A percentile compares a stretch with the other conserved stretches of the same genome.
Evolutionary conservation across 2,329 filamentous ascomycete species (phyloP).

Genomic region (Stemphylium beticola): DNA sequence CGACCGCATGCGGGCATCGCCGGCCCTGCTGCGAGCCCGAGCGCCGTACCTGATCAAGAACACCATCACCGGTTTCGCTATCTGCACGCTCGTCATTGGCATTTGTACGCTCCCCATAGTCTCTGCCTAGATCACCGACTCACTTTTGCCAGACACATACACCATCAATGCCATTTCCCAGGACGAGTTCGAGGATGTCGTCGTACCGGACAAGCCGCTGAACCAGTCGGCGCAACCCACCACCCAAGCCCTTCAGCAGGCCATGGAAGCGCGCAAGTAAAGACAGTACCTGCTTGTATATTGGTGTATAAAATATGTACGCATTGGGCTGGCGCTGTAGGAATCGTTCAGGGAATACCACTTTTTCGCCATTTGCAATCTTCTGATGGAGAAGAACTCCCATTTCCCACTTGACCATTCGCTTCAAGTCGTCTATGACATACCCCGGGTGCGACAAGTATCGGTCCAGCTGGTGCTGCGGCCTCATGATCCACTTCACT

Average conservation of each 20-base stretch:
- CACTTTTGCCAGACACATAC: conserved; percentile 62
- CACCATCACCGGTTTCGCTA: conserved; percentile 75
- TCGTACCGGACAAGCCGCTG: conserved; percentile 77
- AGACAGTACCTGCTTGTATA: conserved; percentile 21
- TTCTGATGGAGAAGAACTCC: neutral
- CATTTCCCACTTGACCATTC: neutral
- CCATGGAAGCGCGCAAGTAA: conserved; percentile 38
- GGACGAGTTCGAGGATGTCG: conserved; percentile 95
- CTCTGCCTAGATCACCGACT: conserved; percentile 7
- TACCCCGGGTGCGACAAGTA: neutral
- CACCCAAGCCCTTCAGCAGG: conserved; percentile 39
- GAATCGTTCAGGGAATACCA: conserved; percentile 23
- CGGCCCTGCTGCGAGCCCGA: conserved; percentile 88
- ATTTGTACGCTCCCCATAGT: conserved; percentile 69
- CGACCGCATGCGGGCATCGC: conserved; percentile 80
- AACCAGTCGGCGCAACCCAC: conserved; percentile 49
- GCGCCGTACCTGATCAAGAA: conserved; percentile 94
- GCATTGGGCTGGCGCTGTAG: conserved; percentile 41
- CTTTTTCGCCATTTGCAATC: conserved; percentile 9
- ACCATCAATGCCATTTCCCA: conserved; percentile 88
- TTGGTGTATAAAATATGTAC: conserved; percentile 34
- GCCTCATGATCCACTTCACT: neutral
- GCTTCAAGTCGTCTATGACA: too few relatives aligned
- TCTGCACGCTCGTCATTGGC: conserved; percentile 76
- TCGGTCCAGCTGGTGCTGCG: neutral